Conservation (phyloP, 225 moss, liverwort and hornwort species). For the Straminergon stramineum region DNA sequence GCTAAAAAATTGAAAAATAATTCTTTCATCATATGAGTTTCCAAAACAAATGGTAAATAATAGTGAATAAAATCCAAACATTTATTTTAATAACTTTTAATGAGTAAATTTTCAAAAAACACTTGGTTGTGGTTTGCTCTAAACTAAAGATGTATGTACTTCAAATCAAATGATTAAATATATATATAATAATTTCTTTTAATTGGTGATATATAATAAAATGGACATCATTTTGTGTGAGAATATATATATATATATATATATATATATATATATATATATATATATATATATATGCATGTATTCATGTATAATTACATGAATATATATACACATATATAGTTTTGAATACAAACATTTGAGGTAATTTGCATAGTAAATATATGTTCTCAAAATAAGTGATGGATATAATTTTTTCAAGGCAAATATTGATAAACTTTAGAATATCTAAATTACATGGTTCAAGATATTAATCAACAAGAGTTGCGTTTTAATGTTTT, state of each 20-base stretch:
- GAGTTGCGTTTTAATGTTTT: background rate
- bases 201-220: background rate
- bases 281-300: no score
- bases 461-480: background rate
- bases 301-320: no score
- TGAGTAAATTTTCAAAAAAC: background rate
- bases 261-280: no score
- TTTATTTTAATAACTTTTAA: background rate
- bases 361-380: background rate
- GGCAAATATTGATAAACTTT: background rate
- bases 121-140: background rate
- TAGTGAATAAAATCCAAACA: background rate
- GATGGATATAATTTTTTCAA: background rate
- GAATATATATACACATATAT: no score
- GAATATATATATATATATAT: no score
- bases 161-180: background rate
- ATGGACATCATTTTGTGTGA: background rate
- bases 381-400: background rate
- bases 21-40: no score
- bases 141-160: background rate
- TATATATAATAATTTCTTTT: no score
- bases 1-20: no score
- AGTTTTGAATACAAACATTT: background rate
- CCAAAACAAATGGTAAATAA: no score
- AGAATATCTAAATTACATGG: background rate